Evolutionary conservation across 495 filamentous ascomycete species (phyloP).

Genomic region (Podospora comata): DNA sequence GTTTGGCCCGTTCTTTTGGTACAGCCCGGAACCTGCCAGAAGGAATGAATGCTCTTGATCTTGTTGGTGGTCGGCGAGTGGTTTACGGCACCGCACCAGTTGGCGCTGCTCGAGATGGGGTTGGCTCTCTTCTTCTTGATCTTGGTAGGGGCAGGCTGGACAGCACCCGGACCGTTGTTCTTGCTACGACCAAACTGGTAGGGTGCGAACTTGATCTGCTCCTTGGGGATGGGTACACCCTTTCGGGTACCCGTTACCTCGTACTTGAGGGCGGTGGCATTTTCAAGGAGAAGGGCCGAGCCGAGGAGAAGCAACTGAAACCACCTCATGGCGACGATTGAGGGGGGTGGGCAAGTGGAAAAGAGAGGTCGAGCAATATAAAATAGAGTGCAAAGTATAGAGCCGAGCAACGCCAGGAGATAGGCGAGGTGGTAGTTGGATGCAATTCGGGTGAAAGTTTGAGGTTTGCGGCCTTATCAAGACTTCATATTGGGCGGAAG

Average conservation of each 20-base stretch:
- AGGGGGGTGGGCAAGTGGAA: not conserved
- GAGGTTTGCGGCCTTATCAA: slow-evolving; percentile 3
- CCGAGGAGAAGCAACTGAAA: slow-evolving; percentile 14
- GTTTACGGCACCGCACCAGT: slow-evolving; percentile 36
- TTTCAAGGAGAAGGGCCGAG: slow-evolving; percentile 19
- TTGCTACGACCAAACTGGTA: slow-evolving; percentile 18
- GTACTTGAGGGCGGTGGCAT: slow-evolving; percentile 23
- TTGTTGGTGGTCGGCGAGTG: slow-evolving; percentile 21
- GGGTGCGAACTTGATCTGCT: slow-evolving; percentile 29
- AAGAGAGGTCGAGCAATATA: slow-evolving; percentile 14
- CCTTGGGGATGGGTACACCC: slow-evolving; percentile 26
- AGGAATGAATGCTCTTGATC: slow-evolving; percentile 29
- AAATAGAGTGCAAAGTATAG: slow-evolving; percentile 3
- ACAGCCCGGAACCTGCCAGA: slow-evolving; percentile 29
- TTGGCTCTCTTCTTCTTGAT: slow-evolving; percentile 22
- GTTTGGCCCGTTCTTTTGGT: slow-evolving; percentile 18
- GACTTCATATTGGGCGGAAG: not conserved
- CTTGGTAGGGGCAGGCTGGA: not conserved
- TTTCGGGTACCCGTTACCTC: slow-evolving; percentile 25
- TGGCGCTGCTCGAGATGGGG: slow-evolving; percentile 18
- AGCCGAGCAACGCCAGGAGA: not conserved
- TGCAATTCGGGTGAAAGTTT: not conserved
- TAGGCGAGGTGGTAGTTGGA: slow-evolving; percentile 6
- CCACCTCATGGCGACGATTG: slow-evolving; percentile 19
- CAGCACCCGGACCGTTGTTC: not conserved